Conservation (phyloP, 2,329 filamentous ascomycete species). For the Trichoderma atrobrunneum region DNA sequence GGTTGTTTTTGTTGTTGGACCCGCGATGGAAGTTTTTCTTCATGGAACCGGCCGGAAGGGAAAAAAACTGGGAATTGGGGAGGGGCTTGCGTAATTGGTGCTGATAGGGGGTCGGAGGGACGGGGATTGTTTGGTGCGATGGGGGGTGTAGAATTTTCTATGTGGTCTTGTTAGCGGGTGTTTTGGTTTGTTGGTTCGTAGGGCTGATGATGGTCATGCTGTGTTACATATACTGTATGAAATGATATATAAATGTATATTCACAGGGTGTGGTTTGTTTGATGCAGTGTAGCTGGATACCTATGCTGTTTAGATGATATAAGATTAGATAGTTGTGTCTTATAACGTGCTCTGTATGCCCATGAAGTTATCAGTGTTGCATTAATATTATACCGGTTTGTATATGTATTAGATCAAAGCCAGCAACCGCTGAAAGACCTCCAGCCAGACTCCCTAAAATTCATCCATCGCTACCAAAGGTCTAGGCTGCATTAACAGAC, state of each 20-base stretch:
- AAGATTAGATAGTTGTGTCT: not conserved
- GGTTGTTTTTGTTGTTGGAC: not conserved
- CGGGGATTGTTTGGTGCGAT: conserved; percentile 3
- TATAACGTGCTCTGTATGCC: not conserved
- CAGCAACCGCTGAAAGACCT: not conserved
- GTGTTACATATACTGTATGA: not conserved
- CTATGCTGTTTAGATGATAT: not conserved
- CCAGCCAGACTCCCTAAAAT: not conserved
- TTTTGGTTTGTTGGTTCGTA: not conserved
- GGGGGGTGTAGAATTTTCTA: not conserved
- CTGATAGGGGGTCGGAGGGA: conserved; percentile 4
- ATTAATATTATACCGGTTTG: not conserved
- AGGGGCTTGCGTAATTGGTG: conserved; percentile 7
- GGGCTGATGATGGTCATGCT: not conserved
- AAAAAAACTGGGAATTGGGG: not conserved
- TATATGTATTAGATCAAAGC: not conserved
- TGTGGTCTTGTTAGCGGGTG: not conserved
- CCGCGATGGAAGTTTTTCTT: not conserved
- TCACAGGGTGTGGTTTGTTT: not conserved
- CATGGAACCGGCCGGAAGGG: not conserved
- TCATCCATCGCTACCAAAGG: not conserved
- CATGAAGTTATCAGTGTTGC: not conserved
- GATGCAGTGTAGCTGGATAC: not conserved
- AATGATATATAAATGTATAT: not conserved
- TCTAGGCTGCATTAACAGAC: not conserved